Base-by-base conservation (phyloP, 73 alveolate genomes). In the Blepharisma japonicum region DNA sequence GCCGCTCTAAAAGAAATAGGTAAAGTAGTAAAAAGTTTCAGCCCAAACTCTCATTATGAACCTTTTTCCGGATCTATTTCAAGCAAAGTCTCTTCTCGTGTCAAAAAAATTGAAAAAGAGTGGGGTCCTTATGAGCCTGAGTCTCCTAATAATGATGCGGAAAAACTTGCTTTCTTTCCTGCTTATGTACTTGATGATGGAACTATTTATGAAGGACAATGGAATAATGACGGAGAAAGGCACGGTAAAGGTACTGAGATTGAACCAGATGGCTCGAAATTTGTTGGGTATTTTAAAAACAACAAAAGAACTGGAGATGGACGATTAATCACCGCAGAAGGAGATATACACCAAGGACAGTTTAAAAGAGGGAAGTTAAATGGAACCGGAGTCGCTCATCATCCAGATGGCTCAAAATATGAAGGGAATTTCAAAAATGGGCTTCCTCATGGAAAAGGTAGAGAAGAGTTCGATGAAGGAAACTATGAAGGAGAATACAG, bases 371-470 rank as follows among this genome's bases (percentile, higher is more conserved):
- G 46, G 4, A 11, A 20, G 14, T 2, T 61, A 9, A 25, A 14
- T 2, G 74, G 74, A 25, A 61, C 0, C 18, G 74, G 74, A 20
- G 5, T 32, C 42, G 42, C 14, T 2, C 0, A 2, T 2, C 47
- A 25, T 5, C 14, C 14, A 20, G 18, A 25, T 61, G 74, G 74
- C 11, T n/a, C 47, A 61, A 61, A 61, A 61, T 61, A 61, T 61
- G 46, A 61, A 61, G 74, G 74, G 74, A 61, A 61, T 25, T 61
- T 61, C 47, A 39, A 20, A 20, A 25, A 61, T 39, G 47, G 47
- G 39, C 23, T 61, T 8, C 46, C 14, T 8, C 38, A 61, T 5
- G 74, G 74, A 18, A 25, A 61, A 61, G 74, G 74, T 2, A 61
- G 23, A 61, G 74, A 61, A 39, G 47, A 14, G 18, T 61, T n/a